Evolutionary conservation across 192 early-diverging fungal species (phyloP), one percentile per base, ranked within the genome.

Genomic region (Gamsiella multidivaricata): DNA sequence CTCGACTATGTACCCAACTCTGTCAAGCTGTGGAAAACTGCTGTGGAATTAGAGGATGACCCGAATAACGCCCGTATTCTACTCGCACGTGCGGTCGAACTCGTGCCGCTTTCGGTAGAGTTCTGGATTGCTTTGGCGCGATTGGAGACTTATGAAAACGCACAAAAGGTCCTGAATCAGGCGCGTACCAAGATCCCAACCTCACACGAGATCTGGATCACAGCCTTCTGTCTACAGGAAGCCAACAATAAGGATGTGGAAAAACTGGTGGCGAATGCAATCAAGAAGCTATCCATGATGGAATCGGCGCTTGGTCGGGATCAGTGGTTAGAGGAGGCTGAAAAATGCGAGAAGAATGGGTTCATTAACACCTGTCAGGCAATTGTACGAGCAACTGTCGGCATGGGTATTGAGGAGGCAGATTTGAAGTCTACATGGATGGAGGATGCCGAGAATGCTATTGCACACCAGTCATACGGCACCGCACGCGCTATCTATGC

Each of bases 121-220:
- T 80, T 99, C 45, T 99, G 98, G 98, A 84, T 99, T 42, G 96
- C 96, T 4, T 83, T 99, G 39, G 95, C 98, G 0, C 87, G 93
- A 5, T 85, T 99, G 11, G 97, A 99, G 80, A 84, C 90, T 0
- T 95, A 96, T 59, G 90, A 91, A 10, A 93, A 94, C 61, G 98
- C 97, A 0, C 88, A 91, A 58, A 90, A 86, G 34, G 95, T 99
- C 18, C 82, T 99, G 33, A 99, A 98, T 76, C 89, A 93, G 32
- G 98, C 97, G 0, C 92, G 94, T 12, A 75, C 82, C 28, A 85
- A 87, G 5, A 90, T 95, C 36, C 95, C 96, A 18, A 94, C 95
- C 0, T 91, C 89, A 54, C 94, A 96, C 82, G 98, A 98, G 52
- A 87, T 99, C 46, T 99, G 96, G 95, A 91, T 99, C 26, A 89